phyloP scores from a whole-genome alignment of 768 basidiomycete species.

The Botryobasidium botryosum region DNA sequence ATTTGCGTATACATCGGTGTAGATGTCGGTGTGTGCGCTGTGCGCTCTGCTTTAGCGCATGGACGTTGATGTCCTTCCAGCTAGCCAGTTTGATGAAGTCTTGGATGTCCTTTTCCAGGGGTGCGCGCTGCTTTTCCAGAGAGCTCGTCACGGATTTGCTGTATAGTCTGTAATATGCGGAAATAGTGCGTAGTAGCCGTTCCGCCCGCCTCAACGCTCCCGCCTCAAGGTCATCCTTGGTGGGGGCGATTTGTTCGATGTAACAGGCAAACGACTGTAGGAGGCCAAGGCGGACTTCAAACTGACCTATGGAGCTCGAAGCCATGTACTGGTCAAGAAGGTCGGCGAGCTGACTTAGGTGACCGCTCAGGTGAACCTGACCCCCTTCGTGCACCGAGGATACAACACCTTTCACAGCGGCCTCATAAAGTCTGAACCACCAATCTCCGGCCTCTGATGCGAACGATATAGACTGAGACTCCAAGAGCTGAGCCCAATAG shows the following conservation, averaged over 20 bases:
- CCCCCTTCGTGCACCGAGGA: constrained; percentile 26
- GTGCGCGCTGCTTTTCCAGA: constrained; percentile 38
- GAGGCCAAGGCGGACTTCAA: constrained; percentile 43
- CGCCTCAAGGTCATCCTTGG: constrained; percentile 19
- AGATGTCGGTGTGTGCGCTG: constrained; percentile 79
- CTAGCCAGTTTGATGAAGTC: constrained; percentile 88
- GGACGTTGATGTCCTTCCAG: constrained; percentile 95
- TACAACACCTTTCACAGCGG: constrained; percentile 42
- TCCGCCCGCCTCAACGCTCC: constrained; percentile 32
- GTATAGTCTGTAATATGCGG: constrained; percentile 49
- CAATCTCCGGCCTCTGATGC: constrained; percentile 37
- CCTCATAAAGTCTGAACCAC: constrained; percentile 87
- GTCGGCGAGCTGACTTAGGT: constrained; percentile 50
- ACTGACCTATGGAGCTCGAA: constrained; percentile 72
- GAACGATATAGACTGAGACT: constrained; percentile 41
- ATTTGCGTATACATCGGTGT: constrained; percentile 80
- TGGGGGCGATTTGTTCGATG: constrained; percentile 22
- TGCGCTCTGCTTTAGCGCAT: constrained; percentile 83
- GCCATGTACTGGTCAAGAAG: constrained; percentile 69
- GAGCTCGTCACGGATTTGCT: constrained; percentile 27
- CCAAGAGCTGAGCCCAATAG: constrained; percentile 70
- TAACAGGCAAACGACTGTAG: constrained; percentile 50
- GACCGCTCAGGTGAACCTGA: constrained; percentile 24
- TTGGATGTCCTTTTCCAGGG: constrained; percentile 63
- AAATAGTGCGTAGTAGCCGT: constrained; percentile 42